Conservation (phyloP, 331 rosid genomes). For the Ulmus americana region DNA sequence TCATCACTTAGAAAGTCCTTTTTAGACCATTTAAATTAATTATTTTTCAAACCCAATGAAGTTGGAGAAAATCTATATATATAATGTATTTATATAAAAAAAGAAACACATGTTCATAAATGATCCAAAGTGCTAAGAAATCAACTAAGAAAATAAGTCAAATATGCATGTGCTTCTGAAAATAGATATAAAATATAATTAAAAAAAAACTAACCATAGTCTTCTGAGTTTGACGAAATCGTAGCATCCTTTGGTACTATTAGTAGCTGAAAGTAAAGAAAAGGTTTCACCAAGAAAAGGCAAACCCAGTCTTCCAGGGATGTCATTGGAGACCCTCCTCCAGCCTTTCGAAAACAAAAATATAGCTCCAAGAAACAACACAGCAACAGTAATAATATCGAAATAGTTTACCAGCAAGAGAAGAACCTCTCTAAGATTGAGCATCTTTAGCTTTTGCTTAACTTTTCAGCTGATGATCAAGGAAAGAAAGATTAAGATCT, state of each 20-base stretch:
- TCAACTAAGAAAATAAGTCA: too few species aligned
- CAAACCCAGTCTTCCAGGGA: constrained; percentile 57
- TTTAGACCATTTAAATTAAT: too few species aligned
- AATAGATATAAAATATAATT: background rate
- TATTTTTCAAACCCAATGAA: too few species aligned
- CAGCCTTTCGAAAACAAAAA: constrained; percentile 39
- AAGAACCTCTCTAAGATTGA: constrained; percentile 24
- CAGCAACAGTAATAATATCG: constrained; percentile 27
- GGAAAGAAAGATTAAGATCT: background rate
- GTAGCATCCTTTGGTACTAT: constrained; percentile 63
- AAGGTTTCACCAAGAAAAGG: constrained; percentile 64
- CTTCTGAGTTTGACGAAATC: constrained; percentile 62
- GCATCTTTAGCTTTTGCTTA: too few species aligned
- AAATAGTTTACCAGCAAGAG: constrained; percentile 21
- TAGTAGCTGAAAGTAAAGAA: constrained; percentile 58
- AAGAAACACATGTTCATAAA: too few species aligned
- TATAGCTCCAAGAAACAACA: constrained; percentile 30
- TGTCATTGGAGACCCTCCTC: constrained; percentile 23
- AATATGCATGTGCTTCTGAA: too few species aligned
- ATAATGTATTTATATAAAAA: too few species aligned
- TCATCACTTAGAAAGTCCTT: too few species aligned
- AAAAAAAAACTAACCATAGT: constrained; percentile 38
- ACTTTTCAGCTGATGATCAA: too few species aligned
- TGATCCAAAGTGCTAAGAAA: too few species aligned
- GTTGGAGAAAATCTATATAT: too few species aligned